phyloP scores from a whole-genome alignment of 495 filamentous ascomycete genomes.

The Neurospora sp. region DNA sequence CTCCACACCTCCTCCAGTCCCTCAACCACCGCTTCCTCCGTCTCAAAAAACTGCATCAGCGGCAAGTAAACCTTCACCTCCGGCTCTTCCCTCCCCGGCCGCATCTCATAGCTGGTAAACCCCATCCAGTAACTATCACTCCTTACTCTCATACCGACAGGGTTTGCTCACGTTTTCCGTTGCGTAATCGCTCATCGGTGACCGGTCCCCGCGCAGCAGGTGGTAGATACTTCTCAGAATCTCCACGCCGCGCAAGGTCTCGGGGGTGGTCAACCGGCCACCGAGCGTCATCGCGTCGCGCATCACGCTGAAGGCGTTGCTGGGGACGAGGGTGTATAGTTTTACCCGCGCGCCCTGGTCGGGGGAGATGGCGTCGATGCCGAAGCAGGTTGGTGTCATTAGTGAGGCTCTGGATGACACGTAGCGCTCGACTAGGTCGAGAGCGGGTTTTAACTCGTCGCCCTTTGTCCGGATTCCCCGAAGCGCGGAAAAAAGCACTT shows the following conservation, averaged over 20 bases:
- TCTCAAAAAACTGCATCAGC: background rate
- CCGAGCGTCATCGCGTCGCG: background rate
- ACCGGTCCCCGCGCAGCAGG: background rate
- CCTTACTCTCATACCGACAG: background rate
- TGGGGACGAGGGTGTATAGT: background rate
- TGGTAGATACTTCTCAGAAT: background rate
- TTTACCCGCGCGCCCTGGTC: background rate
- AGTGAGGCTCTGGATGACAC: background rate
- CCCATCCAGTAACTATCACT: background rate
- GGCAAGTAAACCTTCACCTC: background rate
- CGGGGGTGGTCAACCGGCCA: background rate
- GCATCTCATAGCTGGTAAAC: background rate
- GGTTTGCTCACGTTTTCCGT: background rate
- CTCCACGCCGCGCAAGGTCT: background rate
- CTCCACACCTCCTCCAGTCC: background rate
- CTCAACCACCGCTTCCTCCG: background rate
- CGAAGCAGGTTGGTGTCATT: background rate
- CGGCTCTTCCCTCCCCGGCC: background rate
- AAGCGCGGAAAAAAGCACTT: background rate
- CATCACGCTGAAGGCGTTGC: background rate
- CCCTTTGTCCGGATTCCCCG: rapidly evolving
- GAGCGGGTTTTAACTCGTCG: background rate
- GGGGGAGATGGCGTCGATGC: background rate
- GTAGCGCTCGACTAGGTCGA: background rate
- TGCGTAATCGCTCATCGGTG: background rate